Conservation (phyloP, 352 stramenopile species). For the Globisporangium sylvaticum region DNA sequence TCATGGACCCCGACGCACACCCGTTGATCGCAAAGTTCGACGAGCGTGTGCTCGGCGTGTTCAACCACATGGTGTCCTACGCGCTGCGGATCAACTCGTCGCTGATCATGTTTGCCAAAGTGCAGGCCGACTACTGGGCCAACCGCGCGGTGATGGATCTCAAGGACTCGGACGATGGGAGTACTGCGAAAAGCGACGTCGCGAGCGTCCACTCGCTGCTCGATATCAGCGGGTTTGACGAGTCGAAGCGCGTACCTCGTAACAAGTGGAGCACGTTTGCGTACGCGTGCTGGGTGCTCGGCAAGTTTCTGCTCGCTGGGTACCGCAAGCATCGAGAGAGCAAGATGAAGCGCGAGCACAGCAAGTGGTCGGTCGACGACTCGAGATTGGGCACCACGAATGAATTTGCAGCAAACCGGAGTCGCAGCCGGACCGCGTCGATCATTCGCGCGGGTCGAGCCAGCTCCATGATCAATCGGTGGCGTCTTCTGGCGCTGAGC, state of each 20-base stretch:
- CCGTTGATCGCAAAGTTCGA: conserved; percentile 55
- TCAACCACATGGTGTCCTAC: conserved; percentile 54
- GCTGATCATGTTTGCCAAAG: conserved; percentile 79
- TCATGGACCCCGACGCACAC: conserved; percentile 37
- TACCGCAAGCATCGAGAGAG: conserved; percentile 23
- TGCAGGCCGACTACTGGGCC: conserved; percentile 71
- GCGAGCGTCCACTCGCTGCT: conserved; percentile 66
- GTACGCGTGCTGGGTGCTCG: conserved; percentile 57
- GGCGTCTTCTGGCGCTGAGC: conserved; percentile 51
- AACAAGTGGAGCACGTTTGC: conserved; percentile 81
- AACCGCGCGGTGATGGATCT: conserved; percentile 46
- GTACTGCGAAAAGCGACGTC: conserved; percentile 40
- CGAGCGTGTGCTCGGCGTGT: conserved; percentile 56
- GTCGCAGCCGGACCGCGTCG: conserved; percentile 36
- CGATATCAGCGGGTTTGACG: conserved; percentile 61
- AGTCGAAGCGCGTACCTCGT: conserved; percentile 51
- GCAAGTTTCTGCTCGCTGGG: conserved; percentile 41
- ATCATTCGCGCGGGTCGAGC: conserved; percentile 36
- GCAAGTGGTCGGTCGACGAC: conserved; percentile 6
- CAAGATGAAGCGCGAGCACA: conserved; percentile 6
- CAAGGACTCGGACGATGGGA: conserved; percentile 24
- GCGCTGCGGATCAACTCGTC: conserved; percentile 68
- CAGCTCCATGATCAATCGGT: conserved; percentile 58
- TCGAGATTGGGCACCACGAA: conserved; percentile 9
- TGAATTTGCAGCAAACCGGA: conserved; percentile 15